phyloP scores from a whole-genome alignment of 257 asterid species.

The Nicotiana noctiflora region DNA sequence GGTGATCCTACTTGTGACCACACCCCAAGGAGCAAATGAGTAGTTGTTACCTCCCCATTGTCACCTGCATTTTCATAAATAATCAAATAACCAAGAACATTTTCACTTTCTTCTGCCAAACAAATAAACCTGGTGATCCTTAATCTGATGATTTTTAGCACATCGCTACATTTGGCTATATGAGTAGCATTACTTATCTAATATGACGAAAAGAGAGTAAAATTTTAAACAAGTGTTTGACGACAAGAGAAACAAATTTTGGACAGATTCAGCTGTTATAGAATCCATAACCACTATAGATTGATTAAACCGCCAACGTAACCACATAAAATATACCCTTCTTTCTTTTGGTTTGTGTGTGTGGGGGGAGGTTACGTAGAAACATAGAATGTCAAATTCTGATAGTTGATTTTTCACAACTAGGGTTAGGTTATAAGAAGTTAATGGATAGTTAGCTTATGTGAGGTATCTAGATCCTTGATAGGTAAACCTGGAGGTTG shows the following conservation, averaged over 20 bases:
- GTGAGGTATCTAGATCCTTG: too few species aligned
- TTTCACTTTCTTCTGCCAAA: background rate
- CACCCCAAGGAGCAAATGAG: conserved; percentile 54
- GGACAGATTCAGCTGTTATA: background rate
- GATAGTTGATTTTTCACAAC: background rate
- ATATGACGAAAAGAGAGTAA: background rate
- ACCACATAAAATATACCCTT: background rate
- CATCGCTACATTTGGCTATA: background rate
- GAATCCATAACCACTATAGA: background rate
- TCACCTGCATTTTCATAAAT: conserved; percentile 33
- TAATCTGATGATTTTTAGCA: background rate
- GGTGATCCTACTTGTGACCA: conserved; percentile 63
- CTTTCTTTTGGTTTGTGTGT: too few species aligned
- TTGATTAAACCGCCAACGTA: background rate
- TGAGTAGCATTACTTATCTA: background rate
- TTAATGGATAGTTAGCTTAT: too few species aligned
- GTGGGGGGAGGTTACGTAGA: too few species aligned
- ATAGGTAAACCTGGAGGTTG: too few species aligned
- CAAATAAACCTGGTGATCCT: background rate
- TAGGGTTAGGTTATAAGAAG: background rate
- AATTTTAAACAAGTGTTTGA: background rate
- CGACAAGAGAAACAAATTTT: background rate
- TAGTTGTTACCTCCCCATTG: conserved; percentile 45
- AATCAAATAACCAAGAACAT: background rate
- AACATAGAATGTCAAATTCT: background rate